phyloP scores from a whole-genome alignment of 2,329 filamentous ascomycete genomes.

The Plenodomus lindquistii region DNA sequence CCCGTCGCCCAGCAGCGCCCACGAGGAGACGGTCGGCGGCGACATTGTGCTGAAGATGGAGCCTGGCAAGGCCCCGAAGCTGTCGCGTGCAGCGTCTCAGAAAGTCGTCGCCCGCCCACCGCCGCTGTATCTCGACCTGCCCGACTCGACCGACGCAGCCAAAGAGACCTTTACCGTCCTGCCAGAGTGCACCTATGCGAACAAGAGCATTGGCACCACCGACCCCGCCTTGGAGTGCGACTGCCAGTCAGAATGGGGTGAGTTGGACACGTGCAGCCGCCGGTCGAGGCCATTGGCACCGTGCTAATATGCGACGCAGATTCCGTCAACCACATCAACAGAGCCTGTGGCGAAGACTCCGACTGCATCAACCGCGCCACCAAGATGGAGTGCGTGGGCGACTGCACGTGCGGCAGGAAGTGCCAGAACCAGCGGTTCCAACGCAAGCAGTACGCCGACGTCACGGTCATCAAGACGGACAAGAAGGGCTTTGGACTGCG shows the following conservation, averaged over 20 bases:
- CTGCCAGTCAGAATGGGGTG: conserved; percentile 93
- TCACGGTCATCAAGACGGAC: conserved; percentile 95
- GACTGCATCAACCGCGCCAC: conserved; percentile 98
- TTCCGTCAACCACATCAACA: conserved; percentile 61
- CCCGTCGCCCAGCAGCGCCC: conserved; percentile 46
- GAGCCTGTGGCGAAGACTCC: conserved; percentile 92
- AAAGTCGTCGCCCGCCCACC: conserved; percentile 67
- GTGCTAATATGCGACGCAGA: conserved; percentile 51
- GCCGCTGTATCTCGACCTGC: conserved; percentile 72
- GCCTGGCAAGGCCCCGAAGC: conserved; percentile 67
- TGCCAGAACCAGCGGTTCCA: conserved; percentile 97
- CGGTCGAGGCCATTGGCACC: conserved; percentile 3
- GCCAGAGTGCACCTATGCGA: conserved; percentile 83
- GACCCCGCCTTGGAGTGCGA: conserved; percentile 96
- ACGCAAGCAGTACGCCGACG: conserved; percentile 83
- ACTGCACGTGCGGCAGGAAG: conserved; percentile 82
- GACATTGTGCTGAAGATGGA: conserved; percentile 67
- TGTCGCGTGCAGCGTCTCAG: conserved; percentile 73
- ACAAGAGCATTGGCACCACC: conserved; percentile 87
- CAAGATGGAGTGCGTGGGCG: conserved; percentile 91
- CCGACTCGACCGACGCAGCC: conserved; percentile 78
- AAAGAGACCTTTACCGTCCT: conserved; percentile 79
- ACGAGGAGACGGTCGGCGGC: conserved; percentile 61
- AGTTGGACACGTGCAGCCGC: conserved; percentile 46
- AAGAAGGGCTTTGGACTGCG: conserved; percentile 96